A percentile compares a stretch with the other conserved stretches of the same genome.
Conservation (phyloP, 179 eudicot genomes). For the Heliamphora pulchella region DNA sequence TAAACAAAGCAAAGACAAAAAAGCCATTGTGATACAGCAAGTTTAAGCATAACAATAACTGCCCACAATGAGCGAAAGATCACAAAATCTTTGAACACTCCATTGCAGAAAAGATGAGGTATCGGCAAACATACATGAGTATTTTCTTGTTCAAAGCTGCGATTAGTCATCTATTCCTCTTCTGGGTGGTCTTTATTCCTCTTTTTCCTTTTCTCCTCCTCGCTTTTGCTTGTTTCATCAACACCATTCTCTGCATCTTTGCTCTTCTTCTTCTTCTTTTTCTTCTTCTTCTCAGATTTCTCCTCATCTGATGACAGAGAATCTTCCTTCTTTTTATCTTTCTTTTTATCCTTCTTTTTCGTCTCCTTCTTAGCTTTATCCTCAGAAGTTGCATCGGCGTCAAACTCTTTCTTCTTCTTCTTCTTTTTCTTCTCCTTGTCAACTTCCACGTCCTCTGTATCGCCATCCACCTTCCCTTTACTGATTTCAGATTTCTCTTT, state of each 20-base stretch:
- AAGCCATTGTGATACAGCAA: conserved; percentile 1
- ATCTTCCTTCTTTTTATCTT: conserved; percentile 25
- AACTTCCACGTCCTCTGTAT: conserved; percentile 16
- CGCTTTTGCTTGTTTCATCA: conserved; percentile 36
- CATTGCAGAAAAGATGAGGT: neutral
- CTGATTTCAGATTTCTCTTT: neutral
- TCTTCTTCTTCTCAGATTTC: conserved; percentile 63
- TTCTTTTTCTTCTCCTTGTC: conserved; percentile 26
- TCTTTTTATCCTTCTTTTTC: conserved; percentile 32
- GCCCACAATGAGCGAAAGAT: conserved; percentile 5
- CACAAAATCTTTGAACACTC: neutral
- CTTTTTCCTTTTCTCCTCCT: conserved; percentile 61
- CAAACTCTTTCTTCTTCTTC: conserved; percentile 36
- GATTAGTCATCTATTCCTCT: conserved; percentile 30
- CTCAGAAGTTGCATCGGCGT: conserved; percentile 29
- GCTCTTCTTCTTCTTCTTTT: conserved; percentile 36
- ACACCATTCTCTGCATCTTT: conserved; percentile 45
- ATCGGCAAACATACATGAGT: neutral
- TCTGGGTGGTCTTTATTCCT: conserved; percentile 33
- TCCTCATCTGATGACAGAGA: conserved; percentile 32
- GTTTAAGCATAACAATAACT: neutral
- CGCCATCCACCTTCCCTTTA: conserved; percentile 26
- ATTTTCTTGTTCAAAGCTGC: conserved; percentile 5
- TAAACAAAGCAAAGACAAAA: neutral
- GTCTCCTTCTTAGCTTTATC: conserved; percentile 19